Evolutionary conservation across 2,329 filamentous ascomycete species (phyloP), one percentile per base, ranked within the genome.

Genomic region (Microdochium nivale): DNA sequence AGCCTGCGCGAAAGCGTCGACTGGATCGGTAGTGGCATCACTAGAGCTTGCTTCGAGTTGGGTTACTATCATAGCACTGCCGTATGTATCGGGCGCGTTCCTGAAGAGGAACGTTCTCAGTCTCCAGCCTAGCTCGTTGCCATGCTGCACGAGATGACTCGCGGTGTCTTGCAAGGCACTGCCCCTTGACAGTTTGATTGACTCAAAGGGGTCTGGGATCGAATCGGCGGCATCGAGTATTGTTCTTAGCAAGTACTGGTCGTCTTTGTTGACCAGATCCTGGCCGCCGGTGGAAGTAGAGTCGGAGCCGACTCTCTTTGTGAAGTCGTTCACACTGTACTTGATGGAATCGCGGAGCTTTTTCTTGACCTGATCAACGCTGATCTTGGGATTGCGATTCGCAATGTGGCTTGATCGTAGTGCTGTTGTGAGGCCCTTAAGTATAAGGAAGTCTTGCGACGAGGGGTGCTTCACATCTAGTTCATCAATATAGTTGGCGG

Each of bases 1-100:
- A 32, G 60, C 59, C 49, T 62, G 59, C 24, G 65, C 60, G 27
- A 65, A 60, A 24, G 53, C 53, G 46, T 54, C 55, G 25, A 66
- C 56, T 10, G 53, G 48, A 9, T 61, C 57, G 32, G 61, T 60
- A 24, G 58, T 58, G 21, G 58, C 32, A 33, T 40, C 46, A 21
- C 52, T 24, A 47, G 54, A 48, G 47, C 52, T 27, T 54, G 60
- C 52, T 25, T 60, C 58, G 21, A 65, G 49, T 49, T 58, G 52
- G 10, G 49, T 56, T 27, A 50, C 55, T 16, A 62, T 53, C 3
- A 49, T 54, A 46, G 51, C 37, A 3, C 48, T 49, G 19, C 56
- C 54, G 37, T 62, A 60, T 47, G 56, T 54, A 48, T 52, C 51
- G 37, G 55, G 53, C 30, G 52, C 51, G 47, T 64, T 63, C 40